These are phyloP conservation scores for Sporobolomyces roseus DNA, from an alignment of 768 basidiomycete species.

Conservation along the genomic window DNA sequence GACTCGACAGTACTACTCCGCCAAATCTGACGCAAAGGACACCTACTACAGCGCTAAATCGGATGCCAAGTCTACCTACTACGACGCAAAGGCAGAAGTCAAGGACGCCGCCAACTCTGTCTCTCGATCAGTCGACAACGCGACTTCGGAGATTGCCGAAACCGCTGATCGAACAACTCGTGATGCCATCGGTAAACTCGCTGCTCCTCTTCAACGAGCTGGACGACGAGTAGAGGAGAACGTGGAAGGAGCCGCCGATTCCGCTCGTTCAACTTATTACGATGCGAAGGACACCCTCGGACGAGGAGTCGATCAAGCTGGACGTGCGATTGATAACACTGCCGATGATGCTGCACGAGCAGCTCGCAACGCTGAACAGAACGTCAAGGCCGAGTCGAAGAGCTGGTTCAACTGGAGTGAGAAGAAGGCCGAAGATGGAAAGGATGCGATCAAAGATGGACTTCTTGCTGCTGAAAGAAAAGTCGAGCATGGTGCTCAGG, in stretches of 20 bases:
- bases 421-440: slow-evolving; percentile 26
- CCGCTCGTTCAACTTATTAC: slow-evolving; percentile 24
- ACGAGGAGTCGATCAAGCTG: too few relatives aligned
- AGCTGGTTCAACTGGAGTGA: slow-evolving; percentile 27
- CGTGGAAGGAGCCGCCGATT: background rate
- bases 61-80: slow-evolving; percentile 3
- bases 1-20: background rate
- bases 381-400: slow-evolving; percentile 20
- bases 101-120: slow-evolving; percentile 10
- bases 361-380: slow-evolving; percentile 5
- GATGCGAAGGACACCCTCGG: background rate
- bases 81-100: background rate
- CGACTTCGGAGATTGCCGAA: too few relatives aligned
- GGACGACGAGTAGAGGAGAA: background rate
- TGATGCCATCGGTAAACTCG: slow-evolving; percentile 9
- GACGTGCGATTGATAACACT: background rate
- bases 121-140: background rate
- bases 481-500: slow-evolving; percentile 23
- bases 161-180: background rate
- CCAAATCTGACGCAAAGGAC: slow-evolving; percentile 2
- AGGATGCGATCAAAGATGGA: slow-evolving; percentile 25
- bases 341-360: background rate
- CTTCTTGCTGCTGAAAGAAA: slow-evolving; percentile 24
- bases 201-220: slow-evolving; percentile 10
- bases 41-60: slow-evolving; percentile 6